Conservation (phyloP, 257 asterid species). For the Thymus quinquecostatus region DNA sequence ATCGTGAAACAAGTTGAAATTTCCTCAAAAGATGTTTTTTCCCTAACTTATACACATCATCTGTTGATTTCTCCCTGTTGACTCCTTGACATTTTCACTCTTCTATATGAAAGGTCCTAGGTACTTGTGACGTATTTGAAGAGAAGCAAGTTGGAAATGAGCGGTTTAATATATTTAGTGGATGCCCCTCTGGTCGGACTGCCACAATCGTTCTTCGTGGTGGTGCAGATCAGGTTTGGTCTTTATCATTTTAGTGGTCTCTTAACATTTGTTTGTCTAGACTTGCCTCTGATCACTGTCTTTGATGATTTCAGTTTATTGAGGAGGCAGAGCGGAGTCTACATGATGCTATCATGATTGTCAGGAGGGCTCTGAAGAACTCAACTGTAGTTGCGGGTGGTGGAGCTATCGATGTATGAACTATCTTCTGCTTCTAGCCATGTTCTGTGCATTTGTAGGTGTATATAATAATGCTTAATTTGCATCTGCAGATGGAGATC, state of each 20-base stretch:
- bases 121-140: constrained; percentile 79
- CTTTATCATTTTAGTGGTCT: constrained; percentile 17
- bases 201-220: constrained; percentile 97
- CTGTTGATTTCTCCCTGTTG: constrained; percentile 20
- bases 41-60: neutral
- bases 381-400: constrained; percentile 94
- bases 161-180: constrained; percentile 90
- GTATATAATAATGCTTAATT: constrained; percentile 7
- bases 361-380: constrained; percentile 85
- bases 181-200: constrained; percentile 85
- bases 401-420: constrained; percentile 87
- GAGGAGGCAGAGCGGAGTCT: constrained; percentile 80
- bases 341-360: constrained; percentile 83
- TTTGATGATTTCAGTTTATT: constrained; percentile 47
- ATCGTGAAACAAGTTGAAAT: constrained; percentile 5
- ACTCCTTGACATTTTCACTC: constrained; percentile 9
- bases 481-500: constrained; percentile 73
- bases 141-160: constrained; percentile 96
- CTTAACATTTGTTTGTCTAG: constrained; percentile 2
- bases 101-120: constrained; percentile 64
- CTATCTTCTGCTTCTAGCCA: constrained; percentile 21
- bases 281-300: constrained; percentile 33
- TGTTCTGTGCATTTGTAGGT: constrained; percentile 10
- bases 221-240: constrained; percentile 91
- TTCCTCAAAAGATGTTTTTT: neutral